phyloP scores from a whole-genome alignment of 1,139 yeast genomes.

The Hanseniaspora gamundiae region DNA sequence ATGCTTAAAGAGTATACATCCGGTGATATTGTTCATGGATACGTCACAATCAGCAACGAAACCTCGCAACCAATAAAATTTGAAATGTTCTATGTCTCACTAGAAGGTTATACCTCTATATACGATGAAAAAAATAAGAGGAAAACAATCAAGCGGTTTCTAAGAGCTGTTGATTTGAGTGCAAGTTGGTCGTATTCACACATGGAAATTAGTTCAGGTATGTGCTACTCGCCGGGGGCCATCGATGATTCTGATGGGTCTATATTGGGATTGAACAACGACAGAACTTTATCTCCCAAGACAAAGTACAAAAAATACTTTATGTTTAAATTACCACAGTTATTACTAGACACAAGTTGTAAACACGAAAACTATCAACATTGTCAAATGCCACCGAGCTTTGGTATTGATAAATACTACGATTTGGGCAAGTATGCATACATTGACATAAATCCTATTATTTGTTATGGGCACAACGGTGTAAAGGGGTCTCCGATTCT shows the following conservation, averaged over 20 bases:
- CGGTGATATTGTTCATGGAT: constrained; percentile 47
- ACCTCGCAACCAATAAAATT: constrained; percentile 33
- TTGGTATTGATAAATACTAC: constrained; percentile 41
- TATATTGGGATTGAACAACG: constrained; percentile 39
- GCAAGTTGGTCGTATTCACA: constrained; percentile 32
- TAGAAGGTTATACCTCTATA: constrained; percentile 37
- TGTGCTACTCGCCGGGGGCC: constrained; percentile 34
- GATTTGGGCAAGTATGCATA: constrained; percentile 23
- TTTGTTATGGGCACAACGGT: constrained; percentile 32
- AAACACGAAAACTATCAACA: constrained; percentile 42
- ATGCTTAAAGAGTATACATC: constrained; percentile 37
- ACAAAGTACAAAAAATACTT: constrained; percentile 48
- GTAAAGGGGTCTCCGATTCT: constrained; percentile 29
- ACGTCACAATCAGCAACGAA: constrained; percentile 34
- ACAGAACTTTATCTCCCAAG: constrained; percentile 39
- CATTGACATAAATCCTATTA: constrained; percentile 20
- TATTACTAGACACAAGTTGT: constrained; percentile 46
- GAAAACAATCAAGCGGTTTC: constrained; percentile 26
- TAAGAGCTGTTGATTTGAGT: constrained; percentile 32
- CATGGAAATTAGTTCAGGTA: constrained; percentile 34
- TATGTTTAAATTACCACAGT: constrained; percentile 49
- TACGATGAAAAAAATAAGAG: constrained; percentile 21
- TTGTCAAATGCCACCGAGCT: constrained; percentile 50
- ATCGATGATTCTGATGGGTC: constrained; percentile 38
- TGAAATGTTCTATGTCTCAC: constrained; percentile 45